A percentile compares a stretch with the other conserved stretches of the same genome.
These are phyloP conservation scores for Prunus kanzakura DNA, from an alignment of 306 rosid species.

Conservation along the genomic window DNA sequence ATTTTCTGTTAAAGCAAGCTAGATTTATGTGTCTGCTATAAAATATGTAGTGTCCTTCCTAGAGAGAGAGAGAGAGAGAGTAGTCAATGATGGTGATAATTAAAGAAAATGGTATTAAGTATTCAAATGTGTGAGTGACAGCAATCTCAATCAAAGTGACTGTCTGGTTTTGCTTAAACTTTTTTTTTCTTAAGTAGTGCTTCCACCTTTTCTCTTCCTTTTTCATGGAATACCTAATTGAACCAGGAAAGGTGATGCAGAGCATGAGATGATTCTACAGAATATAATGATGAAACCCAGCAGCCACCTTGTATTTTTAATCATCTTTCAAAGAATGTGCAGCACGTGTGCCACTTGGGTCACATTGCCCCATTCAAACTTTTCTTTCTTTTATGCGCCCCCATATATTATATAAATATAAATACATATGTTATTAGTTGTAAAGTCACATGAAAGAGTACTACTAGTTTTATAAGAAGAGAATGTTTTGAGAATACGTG, in stretches of 20 bases:
- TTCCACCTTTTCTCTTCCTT: constrained; percentile 9
- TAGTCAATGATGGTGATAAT: not conserved
- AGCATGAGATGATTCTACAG: constrained; percentile 4
- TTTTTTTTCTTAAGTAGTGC: not conserved
- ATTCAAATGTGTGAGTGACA: not conserved
- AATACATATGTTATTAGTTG: no score
- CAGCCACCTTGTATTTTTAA: constrained; percentile 10
- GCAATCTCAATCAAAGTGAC: no score
- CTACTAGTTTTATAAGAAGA: no score
- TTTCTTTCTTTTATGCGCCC: no score
- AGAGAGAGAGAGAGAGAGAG: not conserved
- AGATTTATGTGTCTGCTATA: constrained; percentile 20
- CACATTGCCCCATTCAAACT: not conserved
- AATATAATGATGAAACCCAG: constrained; percentile 39
- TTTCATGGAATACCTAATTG: constrained; percentile 24
- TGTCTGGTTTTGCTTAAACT: not conserved
- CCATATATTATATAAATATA: no score
- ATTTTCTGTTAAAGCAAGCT: constrained; percentile 42
- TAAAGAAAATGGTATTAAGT: not conserved
- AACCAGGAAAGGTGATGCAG: constrained; percentile 4
- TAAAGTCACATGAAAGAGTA: no score
- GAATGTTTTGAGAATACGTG: no score
- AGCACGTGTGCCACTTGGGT: constrained; percentile 24
- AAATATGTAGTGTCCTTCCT: not conserved
- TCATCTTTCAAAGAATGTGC: constrained; percentile 35